phyloP scores from a whole-genome alignment of 805 yeast species.

The Lipomyces mesembrius region DNA sequence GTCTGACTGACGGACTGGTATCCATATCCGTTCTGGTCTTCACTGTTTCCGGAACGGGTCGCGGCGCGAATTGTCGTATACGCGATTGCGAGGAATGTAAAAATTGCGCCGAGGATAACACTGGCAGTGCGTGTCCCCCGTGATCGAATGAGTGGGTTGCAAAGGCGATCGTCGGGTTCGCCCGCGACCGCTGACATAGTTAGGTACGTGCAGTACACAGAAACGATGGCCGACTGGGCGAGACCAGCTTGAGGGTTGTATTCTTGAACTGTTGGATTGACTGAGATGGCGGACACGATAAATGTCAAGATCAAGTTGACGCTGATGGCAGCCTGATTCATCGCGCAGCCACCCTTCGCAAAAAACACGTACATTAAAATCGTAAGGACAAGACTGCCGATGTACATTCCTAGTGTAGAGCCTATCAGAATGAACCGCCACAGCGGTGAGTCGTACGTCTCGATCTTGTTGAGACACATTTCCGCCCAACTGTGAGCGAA shows the following conservation, averaged over 20 bases:
- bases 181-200: constrained; percentile 91
- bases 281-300: constrained; percentile 68
- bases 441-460: constrained; percentile 69
- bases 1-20: constrained; percentile 29
- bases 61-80: constrained; percentile 98
- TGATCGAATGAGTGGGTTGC: constrained; percentile 91
- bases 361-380: constrained; percentile 81
- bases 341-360: constrained; percentile 77
- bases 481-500: constrained; percentile 99
- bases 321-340: constrained; percentile 87
- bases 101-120: constrained; percentile 84
- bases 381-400: constrained; percentile 72
- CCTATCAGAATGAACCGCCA: constrained; percentile 85
- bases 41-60: constrained; percentile 52
- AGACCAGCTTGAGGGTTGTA: constrained; percentile 93
- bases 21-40: constrained; percentile 40
- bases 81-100: constrained; percentile 93
- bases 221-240: constrained; percentile 96
- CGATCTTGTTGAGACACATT: constrained; percentile 87
- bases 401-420: constrained; percentile 86
- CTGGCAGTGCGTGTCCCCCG: constrained; percentile 88
- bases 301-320: constrained; percentile 71
- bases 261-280: constrained; percentile 85
- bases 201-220: constrained; percentile 88
- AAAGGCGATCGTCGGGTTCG: constrained; percentile 91